Conservation (phyloP, 2,329 filamentous ascomycete species). For the Fusarium gaditjirri region DNA sequence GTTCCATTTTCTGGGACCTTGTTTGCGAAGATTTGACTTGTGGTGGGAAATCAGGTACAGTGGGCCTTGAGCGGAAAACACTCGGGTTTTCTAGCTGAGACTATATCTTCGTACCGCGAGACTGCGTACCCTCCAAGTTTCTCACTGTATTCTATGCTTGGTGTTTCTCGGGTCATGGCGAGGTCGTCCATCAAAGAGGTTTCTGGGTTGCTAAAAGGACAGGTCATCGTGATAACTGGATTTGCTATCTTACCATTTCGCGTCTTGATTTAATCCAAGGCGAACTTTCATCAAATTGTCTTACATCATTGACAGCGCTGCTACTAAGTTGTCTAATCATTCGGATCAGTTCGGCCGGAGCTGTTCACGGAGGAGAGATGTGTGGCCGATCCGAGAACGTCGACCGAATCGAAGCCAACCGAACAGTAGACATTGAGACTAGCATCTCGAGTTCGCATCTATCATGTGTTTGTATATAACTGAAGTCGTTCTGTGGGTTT, state of each 20-base stretch:
- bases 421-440: background rate
- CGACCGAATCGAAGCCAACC: background rate
- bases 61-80: background rate
- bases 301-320: background rate
- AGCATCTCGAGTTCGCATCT: background rate
- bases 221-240: background rate
- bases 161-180: background rate
- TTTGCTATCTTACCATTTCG: rapidly evolving
- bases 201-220: background rate
- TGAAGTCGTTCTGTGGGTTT: rapidly evolving
- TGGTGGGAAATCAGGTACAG: background rate
- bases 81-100: background rate
- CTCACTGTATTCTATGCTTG: background rate
- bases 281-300: background rate
- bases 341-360: background rate
- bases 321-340: background rate
- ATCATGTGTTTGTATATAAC: rapidly evolving
- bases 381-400: background rate
- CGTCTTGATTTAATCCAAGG: rapidly evolving
- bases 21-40: background rate
- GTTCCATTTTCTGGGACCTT: background rate
- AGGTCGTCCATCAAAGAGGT: background rate
- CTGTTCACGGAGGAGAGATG: background rate
- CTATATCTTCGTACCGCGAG: background rate
- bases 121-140: background rate